Conservation (phyloP, 805 yeast species). For the Cyberlindnera euphorbiiphila region DNA sequence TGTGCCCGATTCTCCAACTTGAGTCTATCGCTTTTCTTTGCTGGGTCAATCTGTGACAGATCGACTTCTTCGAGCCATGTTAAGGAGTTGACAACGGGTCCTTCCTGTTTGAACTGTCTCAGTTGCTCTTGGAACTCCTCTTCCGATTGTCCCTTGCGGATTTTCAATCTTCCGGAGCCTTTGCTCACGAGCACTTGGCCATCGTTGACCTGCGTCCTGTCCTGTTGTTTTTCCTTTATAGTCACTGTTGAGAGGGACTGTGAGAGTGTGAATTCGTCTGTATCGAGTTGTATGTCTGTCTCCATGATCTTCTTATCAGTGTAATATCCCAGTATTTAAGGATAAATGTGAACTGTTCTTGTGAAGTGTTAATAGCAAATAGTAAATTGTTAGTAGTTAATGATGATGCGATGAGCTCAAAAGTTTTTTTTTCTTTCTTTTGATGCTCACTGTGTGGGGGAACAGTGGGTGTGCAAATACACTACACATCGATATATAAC, state of each 20-base stretch:
- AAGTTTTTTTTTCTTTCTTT: too few species aligned
- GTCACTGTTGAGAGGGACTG: constrained; percentile 1
- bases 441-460: too few species aligned
- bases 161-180: constrained; percentile 42
- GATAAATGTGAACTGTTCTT: too few species aligned
- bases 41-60: constrained; percentile 28
- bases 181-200: constrained; percentile 42
- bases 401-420: too few species aligned
- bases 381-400: too few species aligned
- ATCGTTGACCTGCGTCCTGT: constrained; percentile 22
- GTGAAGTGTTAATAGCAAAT: too few species aligned
- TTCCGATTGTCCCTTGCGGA: constrained; percentile 67
- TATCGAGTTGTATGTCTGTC: neutral
- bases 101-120: constrained; percentile 44
- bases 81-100: constrained; percentile 53
- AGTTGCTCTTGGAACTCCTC: constrained; percentile 57
- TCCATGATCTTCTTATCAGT: too few species aligned
- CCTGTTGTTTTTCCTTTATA: constrained; percentile 9
- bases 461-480: too few species aligned
- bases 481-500: too few species aligned
- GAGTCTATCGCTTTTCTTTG: constrained; percentile 52
- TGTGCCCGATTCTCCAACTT: constrained; percentile 58
- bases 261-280: neutral
- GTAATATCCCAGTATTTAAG: too few species aligned
- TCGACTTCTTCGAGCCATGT: constrained; percentile 38